These are phyloP conservation scores for Lablab purpureus DNA, from an alignment of 306 rosid species.

Conservation along the genomic window DNA sequence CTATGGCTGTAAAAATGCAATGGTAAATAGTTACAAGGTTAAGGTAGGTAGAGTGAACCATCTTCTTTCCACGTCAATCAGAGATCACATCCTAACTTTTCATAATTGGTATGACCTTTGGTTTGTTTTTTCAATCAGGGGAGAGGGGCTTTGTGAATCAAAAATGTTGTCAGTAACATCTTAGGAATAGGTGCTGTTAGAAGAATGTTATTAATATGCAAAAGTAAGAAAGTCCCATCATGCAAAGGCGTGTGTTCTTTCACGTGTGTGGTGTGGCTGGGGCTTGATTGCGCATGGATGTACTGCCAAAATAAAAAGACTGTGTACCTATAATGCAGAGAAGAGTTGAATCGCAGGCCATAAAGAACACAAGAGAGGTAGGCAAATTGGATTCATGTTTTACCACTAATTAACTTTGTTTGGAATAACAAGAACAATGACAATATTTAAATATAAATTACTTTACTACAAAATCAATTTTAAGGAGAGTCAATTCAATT, in stretches of 20 bases:
- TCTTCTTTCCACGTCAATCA: slow-evolving; percentile 50
- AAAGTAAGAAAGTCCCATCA: slow-evolving; percentile 28
- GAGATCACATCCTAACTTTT: slow-evolving; percentile 50
- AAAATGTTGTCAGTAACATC: slow-evolving; percentile 23
- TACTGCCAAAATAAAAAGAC: slow-evolving; percentile 35
- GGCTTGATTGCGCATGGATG: slow-evolving; percentile 20
- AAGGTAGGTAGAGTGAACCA: slow-evolving; percentile 53
- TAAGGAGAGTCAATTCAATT: not conserved
- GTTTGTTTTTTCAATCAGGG: slow-evolving; percentile 46
- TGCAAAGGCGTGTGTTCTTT: slow-evolving; percentile 22
- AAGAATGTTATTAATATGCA: not conserved
- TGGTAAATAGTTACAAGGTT: slow-evolving; percentile 19
- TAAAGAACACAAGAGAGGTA: not conserved
- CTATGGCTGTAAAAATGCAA: slow-evolving; percentile 11
- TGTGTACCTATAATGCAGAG: not conserved
- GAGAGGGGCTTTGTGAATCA: slow-evolving; percentile 32
- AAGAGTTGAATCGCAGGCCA: not conserved
- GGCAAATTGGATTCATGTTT: not conserved
- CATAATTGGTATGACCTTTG: not conserved
- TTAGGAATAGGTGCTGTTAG: not conserved
- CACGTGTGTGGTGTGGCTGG: not conserved
- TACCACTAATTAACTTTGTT: too few relatives aligned
- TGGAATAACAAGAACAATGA: too few relatives aligned
- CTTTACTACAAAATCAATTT: not conserved
- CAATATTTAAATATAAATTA: not conserved